phyloP scores from a whole-genome alignment of 2,329 filamentous ascomycete genomes.

The Diaporthe batatas region DNA sequence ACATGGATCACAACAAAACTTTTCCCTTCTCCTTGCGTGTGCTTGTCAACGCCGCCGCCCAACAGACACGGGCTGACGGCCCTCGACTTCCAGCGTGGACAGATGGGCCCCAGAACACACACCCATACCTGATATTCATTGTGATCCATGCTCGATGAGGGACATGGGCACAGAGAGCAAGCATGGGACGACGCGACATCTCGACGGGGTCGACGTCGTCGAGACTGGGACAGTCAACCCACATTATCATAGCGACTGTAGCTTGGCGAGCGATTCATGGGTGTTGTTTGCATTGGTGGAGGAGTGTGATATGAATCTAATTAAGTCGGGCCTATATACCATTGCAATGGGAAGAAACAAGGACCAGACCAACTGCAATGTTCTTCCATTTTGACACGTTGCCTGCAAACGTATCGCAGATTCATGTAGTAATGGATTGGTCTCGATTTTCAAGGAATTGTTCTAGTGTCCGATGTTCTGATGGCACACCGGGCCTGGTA shows the following conservation, averaged over 20 bases:
- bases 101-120: slow-evolving; percentile 2
- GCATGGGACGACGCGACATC: background rate
- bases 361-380: background rate
- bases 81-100: background rate
- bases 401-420: background rate
- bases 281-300: background rate
- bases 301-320: slow-evolving; percentile 14
- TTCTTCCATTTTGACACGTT: background rate
- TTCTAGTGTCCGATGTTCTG: background rate
- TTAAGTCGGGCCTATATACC: slow-evolving; percentile 7
- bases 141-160: slow-evolving; percentile 20
- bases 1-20: background rate
- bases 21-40: background rate
- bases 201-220: background rate
- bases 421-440: too few relatives aligned
- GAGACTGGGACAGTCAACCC: background rate
- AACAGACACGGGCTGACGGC: background rate
- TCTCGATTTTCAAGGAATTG: background rate
- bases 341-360: background rate
- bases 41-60: background rate
- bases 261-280: background rate
- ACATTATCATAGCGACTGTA: slow-evolving; percentile 6
- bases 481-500: too few relatives aligned
- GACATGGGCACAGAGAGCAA: background rate
- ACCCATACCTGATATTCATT: slow-evolving; percentile 3